These are phyloP conservation scores for Dalechampia spathulata DNA, from an alignment of 441 rosid genomes.

Conservation along the genomic window DNA sequence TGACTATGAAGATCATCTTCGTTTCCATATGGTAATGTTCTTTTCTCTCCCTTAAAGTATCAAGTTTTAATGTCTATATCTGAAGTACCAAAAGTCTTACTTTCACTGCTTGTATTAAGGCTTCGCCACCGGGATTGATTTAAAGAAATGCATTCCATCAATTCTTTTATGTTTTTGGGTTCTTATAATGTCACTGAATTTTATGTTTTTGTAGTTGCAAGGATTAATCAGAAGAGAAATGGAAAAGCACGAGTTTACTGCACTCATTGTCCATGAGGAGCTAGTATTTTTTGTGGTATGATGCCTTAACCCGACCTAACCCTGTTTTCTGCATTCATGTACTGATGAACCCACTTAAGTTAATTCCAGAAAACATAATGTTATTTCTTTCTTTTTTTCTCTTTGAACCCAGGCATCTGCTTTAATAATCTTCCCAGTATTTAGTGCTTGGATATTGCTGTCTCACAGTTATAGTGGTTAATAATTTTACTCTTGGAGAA, in stretches of 20 bases:
- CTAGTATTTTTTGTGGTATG: slow-evolving; percentile 76
- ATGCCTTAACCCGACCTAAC: neutral
- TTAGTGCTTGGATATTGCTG: slow-evolving; percentile 58
- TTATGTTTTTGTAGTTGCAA: slow-evolving; percentile 48
- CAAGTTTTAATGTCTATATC: no score
- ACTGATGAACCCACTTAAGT: no score
- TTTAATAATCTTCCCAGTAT: slow-evolving; percentile 50
- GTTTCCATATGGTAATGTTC: no score
- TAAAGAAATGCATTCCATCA: neutral
- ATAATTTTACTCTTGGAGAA: slow-evolving; percentile 3
- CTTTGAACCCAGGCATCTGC: slow-evolving; percentile 59
- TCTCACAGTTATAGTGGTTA: slow-evolving; percentile 34
- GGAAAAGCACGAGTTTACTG: slow-evolving; percentile 51
- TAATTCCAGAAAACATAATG: neutral
- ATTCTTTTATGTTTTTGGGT: no score
- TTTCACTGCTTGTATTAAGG: neutral
- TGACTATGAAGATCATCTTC: neutral
- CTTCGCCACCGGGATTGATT: neutral
- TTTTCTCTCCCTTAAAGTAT: no score
- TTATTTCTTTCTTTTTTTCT: neutral
- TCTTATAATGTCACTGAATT: neutral
- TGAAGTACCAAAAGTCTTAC: neutral
- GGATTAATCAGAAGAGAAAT: slow-evolving; percentile 50
- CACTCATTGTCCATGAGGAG: slow-evolving; percentile 51
- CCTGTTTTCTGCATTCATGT: neutral